Evolutionary conservation across 1,284 basidiomycete species (phyloP), one percentile per base, ranked within the genome.

Genomic region (Meira miltonrushii): DNA sequence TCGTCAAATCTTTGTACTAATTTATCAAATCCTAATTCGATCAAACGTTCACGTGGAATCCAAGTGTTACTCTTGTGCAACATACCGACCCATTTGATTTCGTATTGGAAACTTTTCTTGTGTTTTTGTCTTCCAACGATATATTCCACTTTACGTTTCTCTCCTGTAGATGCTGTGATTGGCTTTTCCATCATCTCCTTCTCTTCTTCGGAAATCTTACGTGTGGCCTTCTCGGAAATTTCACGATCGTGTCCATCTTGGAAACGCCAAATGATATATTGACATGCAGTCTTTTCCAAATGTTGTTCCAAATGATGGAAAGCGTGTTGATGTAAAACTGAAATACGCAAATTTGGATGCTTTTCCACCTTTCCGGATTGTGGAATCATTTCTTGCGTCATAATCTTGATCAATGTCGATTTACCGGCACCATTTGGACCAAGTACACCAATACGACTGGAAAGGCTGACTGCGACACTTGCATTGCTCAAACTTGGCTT

Each of bases 181-280:
- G 93, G 90, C 58, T 85, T 85, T 62, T 94, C 90, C 72, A 96
- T 82, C 71, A 89, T 77, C 9, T 82, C 84, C 78, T 87, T 85
- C 77, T 98, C 94, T 79, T 91, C 93, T 47, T 85, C 84, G n/a
- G 91, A 90, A 66, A 98, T 80, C 40, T 87, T 86, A 66, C 94
- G 91, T 23, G 92, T 94, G 13, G 73, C 75, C 81, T 96, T 97
- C 81, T 95, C 92, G 66, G 95, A 79, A 60, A 96, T 82, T 81
- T 98, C 83, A 87, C 93, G 89, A 83, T 98, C 94, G 80, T 95
- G 90, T 51, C 94, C 95, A 79, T 96, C 93, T 80, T 97, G 93
- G 86, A 93, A 98, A 74, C 94, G 89, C 94, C 94, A 98, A 81
- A 94, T 91, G 72, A 75, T 78, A 67, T 78, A 78, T 52, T 76